These are phyloP conservation scores for Penicillium riverlandense DNA, from an alignment of 495 filamentous ascomycete species.

Conservation along the genomic window DNA sequence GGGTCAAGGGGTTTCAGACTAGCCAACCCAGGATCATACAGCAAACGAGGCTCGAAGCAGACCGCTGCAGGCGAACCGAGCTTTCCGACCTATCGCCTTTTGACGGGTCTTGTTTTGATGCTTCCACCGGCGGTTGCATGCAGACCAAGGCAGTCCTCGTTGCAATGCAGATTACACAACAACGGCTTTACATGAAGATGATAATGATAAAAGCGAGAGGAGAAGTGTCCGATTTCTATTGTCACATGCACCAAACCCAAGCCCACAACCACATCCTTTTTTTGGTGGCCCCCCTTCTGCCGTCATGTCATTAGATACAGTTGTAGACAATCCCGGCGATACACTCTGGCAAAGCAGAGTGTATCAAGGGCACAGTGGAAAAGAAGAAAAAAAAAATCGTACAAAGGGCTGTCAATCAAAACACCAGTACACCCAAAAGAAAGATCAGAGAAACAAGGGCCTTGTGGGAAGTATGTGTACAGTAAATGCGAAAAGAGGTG, in stretches of 20 bases:
- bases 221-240: conserved; percentile 43
- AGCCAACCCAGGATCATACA: no score
- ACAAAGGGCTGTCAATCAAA: conserved; percentile 20
- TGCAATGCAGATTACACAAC: conserved; percentile 3
- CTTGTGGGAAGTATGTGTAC: conserved; percentile 33
- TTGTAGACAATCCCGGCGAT: conserved; percentile 28
- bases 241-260: conserved; percentile 38
- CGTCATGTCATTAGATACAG: conserved; percentile 45
- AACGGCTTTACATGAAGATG: conserved; percentile 5
- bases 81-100: conserved; percentile 1
- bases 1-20: no score
- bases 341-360: conserved; percentile 12
- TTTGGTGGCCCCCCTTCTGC: conserved; percentile 32
- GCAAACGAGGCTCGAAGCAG: no score
- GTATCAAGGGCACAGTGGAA: conserved; percentile 31
- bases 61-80: neutral
- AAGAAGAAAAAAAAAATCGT: conserved; percentile 19
- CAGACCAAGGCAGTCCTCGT: neutral
- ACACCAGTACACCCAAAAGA: conserved; percentile 37
- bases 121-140: neutral
- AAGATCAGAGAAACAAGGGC: conserved; percentile 14
- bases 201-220: conserved; percentile 30
- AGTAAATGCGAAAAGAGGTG: conserved; percentile 29
- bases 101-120: neutral
- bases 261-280: conserved; percentile 26